These are phyloP conservation scores for Botryosphaeria dothidea DNA, from an alignment of 2,329 filamentous ascomycete genomes.

Conservation along the genomic window DNA sequence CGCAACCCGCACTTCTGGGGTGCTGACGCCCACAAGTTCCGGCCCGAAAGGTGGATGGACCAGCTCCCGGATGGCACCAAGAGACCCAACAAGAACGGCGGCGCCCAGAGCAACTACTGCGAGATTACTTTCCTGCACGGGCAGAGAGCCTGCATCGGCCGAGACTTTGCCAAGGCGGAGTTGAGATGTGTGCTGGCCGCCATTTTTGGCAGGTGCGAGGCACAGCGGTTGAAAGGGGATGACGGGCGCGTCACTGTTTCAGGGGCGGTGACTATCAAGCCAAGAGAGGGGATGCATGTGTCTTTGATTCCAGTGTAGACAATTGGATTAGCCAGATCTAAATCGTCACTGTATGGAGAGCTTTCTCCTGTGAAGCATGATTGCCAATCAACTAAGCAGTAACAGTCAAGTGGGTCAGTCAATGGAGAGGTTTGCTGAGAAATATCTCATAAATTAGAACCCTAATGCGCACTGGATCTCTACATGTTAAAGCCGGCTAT, in stretches of 20 bases:
- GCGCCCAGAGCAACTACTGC: conserved; percentile 28
- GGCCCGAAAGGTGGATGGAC: conserved; percentile 40
- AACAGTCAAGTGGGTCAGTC: no score
- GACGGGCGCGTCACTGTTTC: not conserved
- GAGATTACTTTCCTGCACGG: conserved; percentile 35
- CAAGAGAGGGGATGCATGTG: conserved; percentile 21
- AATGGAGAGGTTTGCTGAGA: no score
- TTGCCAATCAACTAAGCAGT: no score
- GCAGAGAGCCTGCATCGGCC: conserved; percentile 21
- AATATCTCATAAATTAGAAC: not conserved
- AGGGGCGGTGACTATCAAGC: conserved; percentile 23
- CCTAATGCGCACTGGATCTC: not conserved
- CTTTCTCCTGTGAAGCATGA: no score
- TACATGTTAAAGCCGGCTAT: not conserved
- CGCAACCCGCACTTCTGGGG: conserved; percentile 34
- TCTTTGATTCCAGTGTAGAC: conserved; percentile 5
- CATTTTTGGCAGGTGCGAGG: conserved; percentile 5
- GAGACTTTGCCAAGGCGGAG: conserved; percentile 21
- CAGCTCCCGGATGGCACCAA: conserved; percentile 25
- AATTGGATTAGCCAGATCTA: no score
- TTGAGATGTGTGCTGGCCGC: conserved; percentile 18
- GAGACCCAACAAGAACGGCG: conserved; percentile 20
- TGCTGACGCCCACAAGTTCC: conserved; percentile 31
- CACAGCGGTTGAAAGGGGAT: conserved; percentile 11
- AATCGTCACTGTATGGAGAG: no score